Evolutionary conservation across 345 rosid genomes (phyloP), one percentile per base, ranked within the genome.

Genomic region (Eucalyptus shirleyi): DNA sequence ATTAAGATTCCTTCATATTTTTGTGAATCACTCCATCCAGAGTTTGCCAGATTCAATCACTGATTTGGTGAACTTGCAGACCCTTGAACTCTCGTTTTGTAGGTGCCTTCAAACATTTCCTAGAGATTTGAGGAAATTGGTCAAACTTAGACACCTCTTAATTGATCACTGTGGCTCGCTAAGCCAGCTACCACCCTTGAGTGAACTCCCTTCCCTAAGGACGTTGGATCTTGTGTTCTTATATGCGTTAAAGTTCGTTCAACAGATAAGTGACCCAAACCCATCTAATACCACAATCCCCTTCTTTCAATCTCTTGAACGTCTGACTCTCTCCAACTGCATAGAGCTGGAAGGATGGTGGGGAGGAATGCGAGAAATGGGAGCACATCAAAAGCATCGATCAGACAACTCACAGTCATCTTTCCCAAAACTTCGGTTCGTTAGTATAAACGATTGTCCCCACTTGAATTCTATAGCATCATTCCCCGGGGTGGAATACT

Each of bases 101-200:
- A 0, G 0, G 9, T 0, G 3, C 1, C 69, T 62, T 62, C 4
- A 30, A 62, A 2, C 17, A 62, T 6, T 62, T 6, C 72, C 72
- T 0, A 62, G 1, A 28, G 18, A 62, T 30, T 62, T 30, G 17
- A 30, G 18, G 9, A 62, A 62, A 62, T 62, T 62, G 34, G 1
- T 62, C 19, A 62, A 30, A 0, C 72, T 30, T 62, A 65, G 72
- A 7, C 1, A 62, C 2, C 34, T 62, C 3, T 3, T 3, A 28
- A 60, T 60, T 32, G 0, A 8, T 0, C 0, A 3, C 37, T 0
- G 42, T 32, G 0, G 0, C 0, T 67, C 80, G 4, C 42, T 17
- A 3, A 67, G 23, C 12, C 6, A n/a, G 0, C 40, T 67, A 67
- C 77, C 21, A n/a, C 12, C 77, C 40, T 1, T n/a, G 2, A n/a